Base-by-base conservation (phyloP, 108 stramenopile species). In the Heterococcus sp. region DNA sequence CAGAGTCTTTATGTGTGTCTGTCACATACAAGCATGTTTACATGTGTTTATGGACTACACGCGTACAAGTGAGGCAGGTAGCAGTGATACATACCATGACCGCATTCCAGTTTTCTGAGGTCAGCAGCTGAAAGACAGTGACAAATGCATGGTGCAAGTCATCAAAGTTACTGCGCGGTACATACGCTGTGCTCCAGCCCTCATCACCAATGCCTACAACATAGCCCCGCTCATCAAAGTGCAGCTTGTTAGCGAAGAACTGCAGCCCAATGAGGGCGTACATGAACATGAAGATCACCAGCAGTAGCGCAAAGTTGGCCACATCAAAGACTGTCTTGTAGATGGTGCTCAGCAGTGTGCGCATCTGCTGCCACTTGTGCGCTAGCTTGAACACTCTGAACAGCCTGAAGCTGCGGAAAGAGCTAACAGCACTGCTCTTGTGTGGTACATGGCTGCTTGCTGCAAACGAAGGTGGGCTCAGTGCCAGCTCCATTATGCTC, bases 311-410 rank as follows among this genome's bases (percentile, higher is more conserved):
- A 71, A 91, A 91, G 78, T 89, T 89, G n/a, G 84, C 76, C 2
- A 93, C 74, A 37, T 92, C 91, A 28, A 84, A 70, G 34, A 91
- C 78, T 1, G 91, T 90, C 39, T 74, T 73, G 35, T 40, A 35
- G 14, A 93, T 82, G 8, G 89, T 90, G 31, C 66, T 31, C 58
- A 93, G 87, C 38, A 93, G 84, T 35, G 65, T 69, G 37, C 89
- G 90, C 69, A 93, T 69, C 26, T 84, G 81, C 68, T 90, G 81
- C 90, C 91, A 93, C 69, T 78, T 71, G 37, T 71, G 87, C 2
- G 90, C 87, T 69, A 93, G 88, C 83, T 93, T 93, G 75, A 93
- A 89, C 33, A 92, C 69, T 3, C 92, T 85, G 63, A 93, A 87
- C 63, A 93, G 84, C 34, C 92, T 85, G 33, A 91, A 76, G 21